Evolutionary conservation across 495 filamentous ascomycete species (phyloP).

Genomic region (Penicillium soppii): DNA sequence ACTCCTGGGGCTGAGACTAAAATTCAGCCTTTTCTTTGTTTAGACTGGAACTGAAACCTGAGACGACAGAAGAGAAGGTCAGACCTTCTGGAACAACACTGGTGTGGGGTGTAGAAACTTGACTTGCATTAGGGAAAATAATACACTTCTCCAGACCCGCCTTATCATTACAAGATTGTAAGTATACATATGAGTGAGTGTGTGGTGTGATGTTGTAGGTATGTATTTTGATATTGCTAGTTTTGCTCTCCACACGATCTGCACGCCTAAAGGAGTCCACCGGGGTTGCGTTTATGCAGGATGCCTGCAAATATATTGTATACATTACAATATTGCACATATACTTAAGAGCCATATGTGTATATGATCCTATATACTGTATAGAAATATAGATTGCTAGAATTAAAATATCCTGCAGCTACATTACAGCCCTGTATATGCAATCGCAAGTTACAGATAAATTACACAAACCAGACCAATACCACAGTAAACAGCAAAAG

Average conservation of each 20-base stretch:
- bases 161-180: background rate
- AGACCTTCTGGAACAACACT: background rate
- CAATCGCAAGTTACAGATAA: background rate
- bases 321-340: too few relatives aligned
- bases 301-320: too few relatives aligned
- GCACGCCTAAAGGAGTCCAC: slow-evolving; percentile 3
- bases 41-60: background rate
- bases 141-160: background rate
- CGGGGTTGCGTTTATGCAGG: background rate
- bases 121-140: background rate
- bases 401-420: background rate
- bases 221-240: slow-evolving; percentile 1
- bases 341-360: too few relatives aligned
- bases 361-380: background rate
- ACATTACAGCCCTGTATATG: too few relatives aligned
- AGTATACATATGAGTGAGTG: too few relatives aligned
- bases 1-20: background rate
- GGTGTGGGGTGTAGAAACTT: background rate
- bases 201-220: background rate
- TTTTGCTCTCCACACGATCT: slow-evolving; percentile 9
- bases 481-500: slow-evolving; percentile 4
- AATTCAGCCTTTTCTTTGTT: background rate
- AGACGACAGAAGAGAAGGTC: slow-evolving; percentile 2
- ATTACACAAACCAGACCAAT: background rate
- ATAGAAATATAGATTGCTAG: background rate